Conservation (phyloP, 2,329 filamentous ascomycete genomes). For the Ploettnerulaceae sp. region DNA sequence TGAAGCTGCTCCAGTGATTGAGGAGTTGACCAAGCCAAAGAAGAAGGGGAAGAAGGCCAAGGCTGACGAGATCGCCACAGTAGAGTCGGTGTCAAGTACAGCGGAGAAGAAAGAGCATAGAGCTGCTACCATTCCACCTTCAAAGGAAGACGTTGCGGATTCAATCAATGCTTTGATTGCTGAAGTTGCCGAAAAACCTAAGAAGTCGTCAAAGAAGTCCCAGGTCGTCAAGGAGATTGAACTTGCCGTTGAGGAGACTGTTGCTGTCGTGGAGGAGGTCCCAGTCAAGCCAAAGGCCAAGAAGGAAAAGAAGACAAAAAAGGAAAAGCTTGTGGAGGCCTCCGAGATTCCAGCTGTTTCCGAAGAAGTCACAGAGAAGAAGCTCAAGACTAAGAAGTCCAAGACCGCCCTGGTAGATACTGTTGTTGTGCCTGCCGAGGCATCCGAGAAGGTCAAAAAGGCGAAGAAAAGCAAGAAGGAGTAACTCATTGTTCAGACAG, state of each 20-base stretch:
- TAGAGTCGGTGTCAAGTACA: background rate
- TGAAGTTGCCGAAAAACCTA: constrained; percentile 12
- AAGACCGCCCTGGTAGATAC: constrained; percentile 16
- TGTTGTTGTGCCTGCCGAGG: constrained; percentile 37
- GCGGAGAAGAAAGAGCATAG: background rate
- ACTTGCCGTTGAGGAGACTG: constrained; percentile 7
- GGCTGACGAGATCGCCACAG: constrained; percentile 5
- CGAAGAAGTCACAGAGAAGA: constrained; percentile 16
- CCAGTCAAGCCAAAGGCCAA: constrained; percentile 37
- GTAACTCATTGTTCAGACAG: constrained; percentile 10
- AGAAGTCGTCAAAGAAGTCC: constrained; percentile 24
- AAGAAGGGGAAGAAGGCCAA: constrained; percentile 31
- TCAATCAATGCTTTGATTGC: constrained; percentile 5
- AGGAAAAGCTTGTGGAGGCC: constrained; percentile 4
- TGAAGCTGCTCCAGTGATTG: constrained; percentile 24
- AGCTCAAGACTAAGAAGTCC: constrained; percentile 21
- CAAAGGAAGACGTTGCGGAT: constrained; percentile 11
- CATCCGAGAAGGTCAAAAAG: constrained; percentile 20
- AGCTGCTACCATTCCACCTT: background rate
- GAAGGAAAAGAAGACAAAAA: constrained; percentile 18
- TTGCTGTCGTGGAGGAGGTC: constrained; percentile 3
- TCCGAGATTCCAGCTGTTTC: background rate
- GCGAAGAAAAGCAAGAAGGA: constrained; percentile 35
- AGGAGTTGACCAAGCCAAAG: constrained; percentile 28
- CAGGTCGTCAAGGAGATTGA: constrained; percentile 16